Evolutionary conservation across 208 protist genomes (phyloP).

Genomic region (Acanthamoeba culbertsoni): DNA sequence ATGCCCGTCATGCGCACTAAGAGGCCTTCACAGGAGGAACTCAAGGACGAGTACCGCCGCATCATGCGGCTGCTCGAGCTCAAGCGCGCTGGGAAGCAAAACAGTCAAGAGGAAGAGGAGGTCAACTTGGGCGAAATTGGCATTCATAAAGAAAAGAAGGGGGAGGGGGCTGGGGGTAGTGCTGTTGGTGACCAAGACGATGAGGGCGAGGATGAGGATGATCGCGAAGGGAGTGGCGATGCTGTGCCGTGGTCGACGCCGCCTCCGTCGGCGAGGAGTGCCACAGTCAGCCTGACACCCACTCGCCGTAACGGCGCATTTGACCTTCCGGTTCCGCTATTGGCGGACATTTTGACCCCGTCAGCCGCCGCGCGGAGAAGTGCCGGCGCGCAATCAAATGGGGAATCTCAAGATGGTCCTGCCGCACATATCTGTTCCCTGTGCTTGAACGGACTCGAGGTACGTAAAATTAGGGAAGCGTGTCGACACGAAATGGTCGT

Average conservation of each 20-base stretch:
- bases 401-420: background rate
- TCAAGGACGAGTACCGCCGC: constrained; percentile 7
- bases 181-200: background rate
- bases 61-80: constrained; percentile 32
- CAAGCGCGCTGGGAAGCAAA: constrained; percentile 14
- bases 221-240: background rate
- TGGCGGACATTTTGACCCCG: background rate
- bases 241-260: background rate
- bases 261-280: background rate
- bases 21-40: background rate
- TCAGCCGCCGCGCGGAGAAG: background rate
- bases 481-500: background rate
- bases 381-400: background rate
- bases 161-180: background rate
- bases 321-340: background rate
- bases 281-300: background rate
- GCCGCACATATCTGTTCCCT: background rate
- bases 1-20: background rate
- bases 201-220: background rate
- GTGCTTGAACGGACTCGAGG: constrained; percentile 23
- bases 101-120: background rate
- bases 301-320: background rate
- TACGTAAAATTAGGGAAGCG: background rate
- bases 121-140: no score
- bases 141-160: background rate